Percentiles rank a stretch among this genome's conserved stretches.
Conservation (phyloP, 163 green algal species). For the Picocystis sp. region DNA sequence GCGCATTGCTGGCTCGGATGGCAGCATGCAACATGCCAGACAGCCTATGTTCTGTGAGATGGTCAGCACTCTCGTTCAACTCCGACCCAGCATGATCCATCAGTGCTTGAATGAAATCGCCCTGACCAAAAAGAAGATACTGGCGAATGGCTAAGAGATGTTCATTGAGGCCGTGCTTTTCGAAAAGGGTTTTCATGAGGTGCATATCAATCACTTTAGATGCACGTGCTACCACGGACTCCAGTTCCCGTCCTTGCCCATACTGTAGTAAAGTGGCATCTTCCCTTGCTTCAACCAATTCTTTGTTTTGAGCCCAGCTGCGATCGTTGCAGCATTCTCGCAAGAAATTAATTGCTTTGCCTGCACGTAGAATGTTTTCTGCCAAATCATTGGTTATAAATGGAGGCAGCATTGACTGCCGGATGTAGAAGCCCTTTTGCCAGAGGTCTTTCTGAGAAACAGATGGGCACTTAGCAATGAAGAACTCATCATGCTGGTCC, state of each 20-base stretch:
- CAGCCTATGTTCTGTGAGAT: slow-evolving; percentile 41
- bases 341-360: slow-evolving; percentile 82
- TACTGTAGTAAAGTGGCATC: slow-evolving; percentile 3
- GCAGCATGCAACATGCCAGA: slow-evolving; percentile 43
- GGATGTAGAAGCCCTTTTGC: slow-evolving; percentile 34
- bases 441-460: slow-evolving; percentile 25
- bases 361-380: slow-evolving; percentile 43
- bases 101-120: slow-evolving; percentile 63
- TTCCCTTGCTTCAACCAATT: too few relatives aligned
- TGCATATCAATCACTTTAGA: slow-evolving; percentile 34
- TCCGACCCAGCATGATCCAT: slow-evolving; percentile 37
- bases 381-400: slow-evolving; percentile 28
- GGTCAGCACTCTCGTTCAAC: slow-evolving; percentile 22
- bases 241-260: slow-evolving; percentile 24
- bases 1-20: slow-evolving; percentile 31
- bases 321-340: slow-evolving; percentile 22
- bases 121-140: slow-evolving; percentile 74
- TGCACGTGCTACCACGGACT: slow-evolving; percentile 34
- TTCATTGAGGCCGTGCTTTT: slow-evolving; percentile 36
- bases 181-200: slow-evolving; percentile 45
- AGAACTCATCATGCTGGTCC: slow-evolving; percentile 61
- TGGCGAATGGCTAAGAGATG: slow-evolving; percentile 61
- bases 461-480: slow-evolving; percentile 29
- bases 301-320: slow-evolving; percentile 14
- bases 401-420: slow-evolving; percentile 35